Evolutionary conservation across 352 stramenopile genomes (phyloP), one percentile per base, ranked within the genome.

Genomic region (Globisporangium echinulatum): DNA sequence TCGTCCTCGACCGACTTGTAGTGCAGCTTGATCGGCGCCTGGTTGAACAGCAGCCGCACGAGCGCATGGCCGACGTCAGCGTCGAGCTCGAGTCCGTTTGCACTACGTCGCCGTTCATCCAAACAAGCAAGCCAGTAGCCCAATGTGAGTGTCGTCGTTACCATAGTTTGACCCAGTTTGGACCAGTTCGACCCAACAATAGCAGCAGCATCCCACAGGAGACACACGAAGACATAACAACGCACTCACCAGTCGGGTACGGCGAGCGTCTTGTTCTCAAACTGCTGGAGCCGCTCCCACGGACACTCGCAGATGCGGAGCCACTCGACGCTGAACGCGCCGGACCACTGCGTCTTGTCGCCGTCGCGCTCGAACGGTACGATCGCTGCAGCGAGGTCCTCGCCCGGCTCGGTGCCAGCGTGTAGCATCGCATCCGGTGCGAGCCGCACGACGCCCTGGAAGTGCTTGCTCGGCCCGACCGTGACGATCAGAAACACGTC

Each of bases 1-100:
- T 95, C 86, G 52, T 95, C 86, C 67, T 95, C 86, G 3, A 95
- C 82, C 0, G 84, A 92, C 37, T 82, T 77, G 51, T 93, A 90
- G 56, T 92, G 81, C 7, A 95, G 66, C 38, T 88, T 75, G 59
- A 95, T 95, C 61, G 87, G 73, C 25, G 84, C 70, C 43, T 94
- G 84, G 59, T 92, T 88, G 52, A 89, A 93, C 5, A 95, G 65
- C 53, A 94, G 63, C 1, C 82, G 81, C 65, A 95, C 70, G 13
- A 92, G 62, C 0, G 77, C 74, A 50, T 94, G 84, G 0, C 86
- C 86, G 8, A 77, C 77, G 25, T 92, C 82, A 7, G 61, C 47
- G 1, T 88, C 79, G 7, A 95, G 49, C 44, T 91, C 79, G 7
- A 85, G 70, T 5, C 82, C 82, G 44, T 95, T 89, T 11, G 71